Conservation (phyloP, 2,329 filamentous ascomycete species). For the Teratosphaeria gauchensis region DNA sequence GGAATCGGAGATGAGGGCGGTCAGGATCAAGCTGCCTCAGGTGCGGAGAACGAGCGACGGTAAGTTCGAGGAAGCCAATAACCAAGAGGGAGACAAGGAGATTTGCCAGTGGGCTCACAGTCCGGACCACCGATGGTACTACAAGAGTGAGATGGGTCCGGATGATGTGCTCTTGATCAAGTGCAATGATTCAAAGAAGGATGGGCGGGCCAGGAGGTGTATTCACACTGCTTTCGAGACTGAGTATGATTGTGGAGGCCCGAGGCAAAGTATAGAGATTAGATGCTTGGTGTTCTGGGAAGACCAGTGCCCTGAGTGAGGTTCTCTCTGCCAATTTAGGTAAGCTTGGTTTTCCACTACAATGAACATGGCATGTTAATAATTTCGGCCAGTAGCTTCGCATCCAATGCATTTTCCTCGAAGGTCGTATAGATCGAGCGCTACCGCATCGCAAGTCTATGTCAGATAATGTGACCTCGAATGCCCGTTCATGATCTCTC, state of each 20-base stretch:
- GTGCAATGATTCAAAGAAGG: conserved; percentile 1
- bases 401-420: no score
- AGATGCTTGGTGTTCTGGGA: conserved; percentile 6
- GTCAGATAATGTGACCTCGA: no score
- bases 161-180: conserved; percentile 1
- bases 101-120: background rate
- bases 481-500: no score
- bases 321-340: no score
- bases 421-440: no score
- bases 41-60: background rate
- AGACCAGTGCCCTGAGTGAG: background rate
- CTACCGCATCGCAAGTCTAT: no score
- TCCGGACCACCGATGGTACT: background rate
- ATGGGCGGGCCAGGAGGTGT: background rate
- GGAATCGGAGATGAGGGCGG: background rate
- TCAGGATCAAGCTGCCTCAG: background rate
- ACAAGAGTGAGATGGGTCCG: background rate
- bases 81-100: background rate
- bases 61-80: background rate
- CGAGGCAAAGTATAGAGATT: conserved; percentile 11
- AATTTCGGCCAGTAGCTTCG: no score
- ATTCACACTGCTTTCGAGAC: background rate
- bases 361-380: no score
- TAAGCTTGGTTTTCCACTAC: no score
- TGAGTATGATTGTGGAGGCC: background rate